Evolutionary conservation across 768 basidiomycete species (phyloP).

Genomic region (Mycena galericulata): DNA sequence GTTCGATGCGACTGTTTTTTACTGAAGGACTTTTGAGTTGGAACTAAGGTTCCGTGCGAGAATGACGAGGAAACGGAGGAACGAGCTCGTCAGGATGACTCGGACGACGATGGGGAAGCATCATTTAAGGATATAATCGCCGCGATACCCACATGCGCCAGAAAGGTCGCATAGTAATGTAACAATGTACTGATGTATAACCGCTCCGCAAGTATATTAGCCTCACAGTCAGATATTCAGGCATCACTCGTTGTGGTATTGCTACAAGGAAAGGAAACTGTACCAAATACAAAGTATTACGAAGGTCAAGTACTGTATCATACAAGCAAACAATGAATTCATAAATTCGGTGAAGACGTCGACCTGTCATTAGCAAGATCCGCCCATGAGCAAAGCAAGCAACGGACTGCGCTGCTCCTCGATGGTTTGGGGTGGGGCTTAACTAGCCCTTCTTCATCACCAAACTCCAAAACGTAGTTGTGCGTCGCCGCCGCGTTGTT

Average conservation of each 20-base stretch:
- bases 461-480: conserved; percentile 12
- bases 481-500: not conserved
- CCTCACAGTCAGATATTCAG: no score
- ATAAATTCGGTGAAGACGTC: no score
- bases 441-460: conserved; percentile 8
- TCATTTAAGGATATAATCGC: conserved; percentile 19
- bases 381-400: conserved; percentile 9
- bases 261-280: no score
- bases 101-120: conserved; percentile 17
- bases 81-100: not conserved
- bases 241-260: no score
- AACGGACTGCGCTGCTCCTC: not conserved
- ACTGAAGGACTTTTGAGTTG: conserved; percentile 16
- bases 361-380: no score
- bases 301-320: not conserved
- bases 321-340: not conserved
- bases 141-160: conserved; percentile 18
- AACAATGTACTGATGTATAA: no score
- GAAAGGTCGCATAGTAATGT: not conserved
- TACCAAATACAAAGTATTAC: no score
- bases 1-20: not conserved
- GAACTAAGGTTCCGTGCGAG: not conserved
- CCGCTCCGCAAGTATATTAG: no score
- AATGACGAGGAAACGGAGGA: no score
- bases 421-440: not conserved